Base-by-base conservation (phyloP, 805 yeast genomes). In the Nakazawaea ishiwadae region DNA sequence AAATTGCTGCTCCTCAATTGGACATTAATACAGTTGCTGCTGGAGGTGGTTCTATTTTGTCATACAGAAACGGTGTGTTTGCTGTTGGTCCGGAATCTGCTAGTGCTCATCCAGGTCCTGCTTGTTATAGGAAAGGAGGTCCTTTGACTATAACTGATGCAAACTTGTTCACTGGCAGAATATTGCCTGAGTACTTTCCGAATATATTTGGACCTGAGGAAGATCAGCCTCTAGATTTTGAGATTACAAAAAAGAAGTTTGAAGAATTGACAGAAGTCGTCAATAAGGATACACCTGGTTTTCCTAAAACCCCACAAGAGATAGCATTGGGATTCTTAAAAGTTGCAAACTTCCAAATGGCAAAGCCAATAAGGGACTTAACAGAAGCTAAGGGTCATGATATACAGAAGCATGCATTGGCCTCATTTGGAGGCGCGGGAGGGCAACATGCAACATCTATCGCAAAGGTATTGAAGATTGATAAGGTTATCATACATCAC, bases 381-480 rank as follows among this genome's bases (percentile, higher is more conserved):
- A 60, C 66, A 3, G 66, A 60, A 37, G 53, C 58, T 21, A 59
- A 54, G 45, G 66, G 66, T 18, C 53, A 51, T 31, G 55, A 56
- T 45, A 56, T 59, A 3, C 38, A 58, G n/a, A 56, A 58, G 23
- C 65, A 62, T 46, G 54, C 55, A 31, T 53, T 62, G 43, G 63
- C 65, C 2, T 53, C 60, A 6, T 62, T 62, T 41, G 66, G 66
- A 24, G 66, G 66, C 19, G 60, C 65, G 19, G 66, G 66, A 31
- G 65, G 66, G 20, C 66, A 62, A 46, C 60, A 57, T 48, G 58
- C 63, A 20, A 55, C 51, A 7, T 46, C 58, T 3, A 46, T 62
- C 30, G 61, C 63, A 10, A 49, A 53, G 40, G 51, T 49, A 18
- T 55, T 62, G 53, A 54, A 56, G 31, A 59, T 62, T 36, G 45